Conservation (phyloP, 345 rosid species). For the Cardamine chenopodiifolia region DNA sequence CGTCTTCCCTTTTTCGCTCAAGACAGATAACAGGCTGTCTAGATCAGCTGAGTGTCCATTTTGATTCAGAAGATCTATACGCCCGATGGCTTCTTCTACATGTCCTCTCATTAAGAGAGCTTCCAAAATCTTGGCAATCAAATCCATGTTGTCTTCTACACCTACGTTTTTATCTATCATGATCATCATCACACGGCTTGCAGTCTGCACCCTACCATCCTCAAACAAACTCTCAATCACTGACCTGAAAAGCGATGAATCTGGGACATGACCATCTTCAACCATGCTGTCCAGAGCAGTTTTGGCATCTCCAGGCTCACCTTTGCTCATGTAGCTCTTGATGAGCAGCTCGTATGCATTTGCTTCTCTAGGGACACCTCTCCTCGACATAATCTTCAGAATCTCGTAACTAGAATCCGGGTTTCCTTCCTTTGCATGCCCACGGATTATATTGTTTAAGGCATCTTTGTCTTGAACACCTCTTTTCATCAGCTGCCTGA, state of each 20-base stretch:
- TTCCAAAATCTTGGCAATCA: conserved; percentile 75
- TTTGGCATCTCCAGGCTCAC: conserved; percentile 92
- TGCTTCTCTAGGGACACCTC: conserved; percentile 70
- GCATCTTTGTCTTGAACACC: conserved; percentile 74
- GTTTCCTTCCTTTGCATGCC: conserved; percentile 84
- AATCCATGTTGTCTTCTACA: conserved; percentile 74
- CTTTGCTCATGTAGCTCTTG: conserved; percentile 87
- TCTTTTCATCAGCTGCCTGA: conserved; percentile 86
- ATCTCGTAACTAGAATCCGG: conserved; percentile 82
- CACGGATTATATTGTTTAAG: conserved; percentile 69
- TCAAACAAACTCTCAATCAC: conserved; percentile 85
- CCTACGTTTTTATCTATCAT: conserved; percentile 87
- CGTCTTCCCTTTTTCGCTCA: conserved; percentile 83
- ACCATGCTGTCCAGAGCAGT: conserved; percentile 83
- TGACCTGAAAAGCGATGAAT: conserved; percentile 69
- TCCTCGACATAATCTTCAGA: conserved; percentile 78
- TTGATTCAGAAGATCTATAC: conserved; percentile 71
- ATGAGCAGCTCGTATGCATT: conserved; percentile 73
- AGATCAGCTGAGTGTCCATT: conserved; percentile 56
- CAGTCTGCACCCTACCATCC: conserved; percentile 87
- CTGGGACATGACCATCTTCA: conserved; percentile 76
- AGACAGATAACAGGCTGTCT: conserved; percentile 58
- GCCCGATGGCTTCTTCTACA: conserved; percentile 86
- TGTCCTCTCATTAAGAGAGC: conserved; percentile 89
- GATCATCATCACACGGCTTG: conserved; percentile 85